Evolutionary conservation across 2,329 filamentous ascomycete genomes (phyloP), one percentile per base, ranked within the genome.

Genomic region (Colletotrichum simmondsii): DNA sequence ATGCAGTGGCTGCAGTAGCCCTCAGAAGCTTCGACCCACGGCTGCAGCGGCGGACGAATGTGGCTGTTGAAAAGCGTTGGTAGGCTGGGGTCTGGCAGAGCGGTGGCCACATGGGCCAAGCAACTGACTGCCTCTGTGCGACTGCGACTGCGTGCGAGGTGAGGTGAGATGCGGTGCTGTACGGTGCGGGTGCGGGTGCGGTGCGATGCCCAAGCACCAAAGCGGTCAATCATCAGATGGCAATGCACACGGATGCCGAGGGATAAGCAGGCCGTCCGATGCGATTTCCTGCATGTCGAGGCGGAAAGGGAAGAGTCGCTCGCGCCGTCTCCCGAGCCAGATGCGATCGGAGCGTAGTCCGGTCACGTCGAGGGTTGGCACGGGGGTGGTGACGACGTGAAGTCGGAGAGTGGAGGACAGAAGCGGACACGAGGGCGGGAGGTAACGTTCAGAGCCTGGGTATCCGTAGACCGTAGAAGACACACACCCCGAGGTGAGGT

Each of bases 281-380:
- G 56, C 56, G 60, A 69, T 56, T 49, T 54, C 59, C 70, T 72
- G 70, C 70, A 65, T 64, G 59, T 22, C 37, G 54, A 64, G 59
- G 59, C 32, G 65, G 65, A 72, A 64, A 59, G 37, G 69, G 53
- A 63, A 72, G 60, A 70, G 56, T 58, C 37, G 59, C 60, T 57
- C 70, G 32, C 66, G 54, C 66, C 60, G 59, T 57, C 46, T 61
- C 66, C 70, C 66, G 66, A 61, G 70, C 66, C 59, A 72, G 70
- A 73, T 65, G 66, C 66, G 71, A 73, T 70, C 71, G 71, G 71
- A 73, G 71, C 67, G 60, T 71, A 60, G 71, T 73, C 71, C 71
- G 71, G 37, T n/a, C 28, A 57, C 46, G 26, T 16, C 30, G 42
- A 70, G 56, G 42, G 59, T 54, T 49, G 30, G 62, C 54, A 57